Percentiles rank a stretch among this genome's conserved stretches.
Conservation (phyloP, 495 filamentous ascomycete species). For the Aspergillus kassunensis region DNA sequence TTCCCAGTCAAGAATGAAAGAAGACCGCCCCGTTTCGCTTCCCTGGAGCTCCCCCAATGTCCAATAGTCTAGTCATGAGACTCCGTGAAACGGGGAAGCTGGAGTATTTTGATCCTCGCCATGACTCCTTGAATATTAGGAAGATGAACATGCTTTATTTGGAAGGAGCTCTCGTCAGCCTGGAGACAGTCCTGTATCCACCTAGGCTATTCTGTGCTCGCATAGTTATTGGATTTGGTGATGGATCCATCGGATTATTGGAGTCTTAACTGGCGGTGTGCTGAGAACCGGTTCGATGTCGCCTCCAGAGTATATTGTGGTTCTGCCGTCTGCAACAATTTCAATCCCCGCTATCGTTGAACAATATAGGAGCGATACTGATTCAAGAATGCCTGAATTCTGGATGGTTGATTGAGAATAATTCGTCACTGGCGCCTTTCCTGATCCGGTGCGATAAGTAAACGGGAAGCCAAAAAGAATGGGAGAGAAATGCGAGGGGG, state of each 20-base stretch:
- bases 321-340: background rate
- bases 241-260: background rate
- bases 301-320: background rate
- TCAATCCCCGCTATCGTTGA: background rate
- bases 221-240: background rate
- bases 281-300: background rate
- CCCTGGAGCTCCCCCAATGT: no score
- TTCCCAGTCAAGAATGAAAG: no score
- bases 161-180: background rate
- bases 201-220: background rate
- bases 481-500: background rate
- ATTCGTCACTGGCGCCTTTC: background rate
- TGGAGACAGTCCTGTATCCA: background rate
- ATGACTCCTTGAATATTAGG: background rate
- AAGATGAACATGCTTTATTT: constrained; percentile 1
- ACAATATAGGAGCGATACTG: background rate
- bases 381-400: background rate
- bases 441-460: background rate
- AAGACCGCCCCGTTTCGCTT: no score
- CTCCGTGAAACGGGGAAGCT: background rate
- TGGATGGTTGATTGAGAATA: background rate
- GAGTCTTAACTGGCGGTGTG: constrained; percentile 7
- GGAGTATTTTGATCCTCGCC: background rate
- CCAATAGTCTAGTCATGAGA: background rate
- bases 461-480: background rate